phyloP scores from a whole-genome alignment of 345 rosid species.

The Eucalyptus decipiens region DNA sequence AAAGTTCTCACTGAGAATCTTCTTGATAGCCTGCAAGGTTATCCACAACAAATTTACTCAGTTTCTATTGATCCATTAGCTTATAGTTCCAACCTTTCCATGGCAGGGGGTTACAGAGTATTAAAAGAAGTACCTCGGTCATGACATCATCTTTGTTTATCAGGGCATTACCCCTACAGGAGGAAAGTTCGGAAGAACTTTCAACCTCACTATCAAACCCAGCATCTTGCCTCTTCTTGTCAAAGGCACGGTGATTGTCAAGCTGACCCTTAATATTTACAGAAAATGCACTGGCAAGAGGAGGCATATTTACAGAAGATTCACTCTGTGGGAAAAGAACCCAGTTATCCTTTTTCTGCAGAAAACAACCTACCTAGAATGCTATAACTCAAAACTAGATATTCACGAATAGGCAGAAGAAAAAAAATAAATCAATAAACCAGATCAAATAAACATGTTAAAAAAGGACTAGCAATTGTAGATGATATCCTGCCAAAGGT shows the following conservation, averaged over 20 bases:
- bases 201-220: background rate
- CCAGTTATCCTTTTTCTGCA: background rate
- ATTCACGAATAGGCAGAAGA: background rate
- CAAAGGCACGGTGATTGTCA: background rate
- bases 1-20: conserved; percentile 53
- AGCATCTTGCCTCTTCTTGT: background rate
- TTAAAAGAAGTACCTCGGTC: conserved; percentile 34
- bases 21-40: conserved; percentile 61
- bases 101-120: background rate
- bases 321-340: background rate
- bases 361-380: background rate
- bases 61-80: background rate
- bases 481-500: background rate
- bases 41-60: background rate
- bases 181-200: background rate
- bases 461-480: background rate
- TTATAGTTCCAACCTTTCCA: background rate
- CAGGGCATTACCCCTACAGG: conserved; percentile 4
- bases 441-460: background rate
- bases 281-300: background rate
- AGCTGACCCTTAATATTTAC: background rate
- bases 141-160: conserved; percentile 30
- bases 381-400: background rate
- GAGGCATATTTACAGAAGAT: background rate
- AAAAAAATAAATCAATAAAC: background rate